Evolutionary conservation across 352 stramenopile species (phyloP).

Genomic region (Phytopythium ostracodes): DNA sequence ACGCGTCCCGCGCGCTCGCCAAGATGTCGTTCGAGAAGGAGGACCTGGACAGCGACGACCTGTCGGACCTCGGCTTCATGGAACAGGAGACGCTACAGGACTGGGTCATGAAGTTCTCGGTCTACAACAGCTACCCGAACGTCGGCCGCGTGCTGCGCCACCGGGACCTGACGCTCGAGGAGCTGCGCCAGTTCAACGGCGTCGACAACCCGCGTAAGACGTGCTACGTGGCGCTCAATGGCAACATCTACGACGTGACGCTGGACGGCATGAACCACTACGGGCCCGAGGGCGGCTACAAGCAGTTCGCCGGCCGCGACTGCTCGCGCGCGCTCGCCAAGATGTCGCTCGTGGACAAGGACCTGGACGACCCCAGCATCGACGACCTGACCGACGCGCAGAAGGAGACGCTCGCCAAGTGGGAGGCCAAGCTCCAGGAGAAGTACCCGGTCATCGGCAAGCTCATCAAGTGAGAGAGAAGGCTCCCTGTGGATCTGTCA

Average conservation of each 20-base stretch:
- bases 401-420: constrained; percentile 93
- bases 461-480: constrained; percentile 12
- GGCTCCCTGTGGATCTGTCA: too few relatives aligned
- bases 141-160: constrained; percentile 88
- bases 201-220: constrained; percentile 81
- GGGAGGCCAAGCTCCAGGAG: constrained; percentile 94
- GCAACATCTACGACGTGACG: constrained; percentile 97
- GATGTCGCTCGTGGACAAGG: constrained; percentile 95
- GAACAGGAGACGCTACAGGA: constrained; percentile 86
- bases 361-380: constrained; percentile 90
- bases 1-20: constrained; percentile 92
- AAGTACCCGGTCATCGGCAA: constrained; percentile 95
- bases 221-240: constrained; percentile 93
- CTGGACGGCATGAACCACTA: constrained; percentile 94
- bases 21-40: constrained; percentile 96
- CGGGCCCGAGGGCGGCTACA: constrained; percentile 91
- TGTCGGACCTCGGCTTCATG: constrained; percentile 79
- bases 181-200: constrained; percentile 86
- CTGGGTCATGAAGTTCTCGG: constrained; percentile 95
- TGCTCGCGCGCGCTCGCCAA: constrained; percentile 92
- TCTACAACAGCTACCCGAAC: constrained; percentile 95
- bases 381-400: constrained; percentile 92
- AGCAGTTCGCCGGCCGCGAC: constrained; percentile 95
- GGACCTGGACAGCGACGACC: constrained; percentile 84
- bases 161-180: constrained; percentile 67